Base-by-base conservation (phyloP, 169 alveolate genomes). In the Babesia sp. region DNA sequence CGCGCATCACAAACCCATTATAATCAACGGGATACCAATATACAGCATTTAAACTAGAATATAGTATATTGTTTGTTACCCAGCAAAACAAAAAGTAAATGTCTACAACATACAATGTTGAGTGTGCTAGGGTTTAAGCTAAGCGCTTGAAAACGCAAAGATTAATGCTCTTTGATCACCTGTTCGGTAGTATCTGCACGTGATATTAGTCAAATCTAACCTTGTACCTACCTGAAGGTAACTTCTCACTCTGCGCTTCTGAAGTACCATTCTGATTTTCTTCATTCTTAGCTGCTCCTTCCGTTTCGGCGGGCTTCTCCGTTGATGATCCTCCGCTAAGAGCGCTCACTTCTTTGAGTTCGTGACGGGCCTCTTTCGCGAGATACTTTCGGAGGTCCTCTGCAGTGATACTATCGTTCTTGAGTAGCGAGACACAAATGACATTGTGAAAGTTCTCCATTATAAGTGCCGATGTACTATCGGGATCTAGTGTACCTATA, bases 361-460 rank as follows among this genome's bases (percentile, higher is more conserved):
- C 87, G 46, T 70, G 36, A 14, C 56, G 60, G 8, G 66, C 37
- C 28, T 69, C 84, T 50, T 79, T 50, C 16, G 59, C 48, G 33
- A 79, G 59, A 39, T 79, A 61, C 6, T 61, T 39, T 2, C 75
- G 73, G 14, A 79, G 60, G 34, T 71, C 84, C 41, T 71, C 72
- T 18, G 68, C 36, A 3, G 60, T 59, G 26, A 81, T 61, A 24
- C 26, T 39, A 5, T 55, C 44, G 58, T 60, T 51, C 50, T 72
- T 61, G 22, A 81, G 66, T 36, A 81, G 57, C n/a, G 89, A 68
- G 4, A 46, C 85, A 24, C 75, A 57, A 16, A 81, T 24, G 20
- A 66, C 81, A 53, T 58, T 57, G 61, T 71, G 85, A 41, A 81
- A 46, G 60, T 81, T 81, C 55, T 81, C 89, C 67, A 81, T 66